Conservation (phyloP, 495 filamentous ascomycete genomes). For the Cenococcum geophilum region DNA sequence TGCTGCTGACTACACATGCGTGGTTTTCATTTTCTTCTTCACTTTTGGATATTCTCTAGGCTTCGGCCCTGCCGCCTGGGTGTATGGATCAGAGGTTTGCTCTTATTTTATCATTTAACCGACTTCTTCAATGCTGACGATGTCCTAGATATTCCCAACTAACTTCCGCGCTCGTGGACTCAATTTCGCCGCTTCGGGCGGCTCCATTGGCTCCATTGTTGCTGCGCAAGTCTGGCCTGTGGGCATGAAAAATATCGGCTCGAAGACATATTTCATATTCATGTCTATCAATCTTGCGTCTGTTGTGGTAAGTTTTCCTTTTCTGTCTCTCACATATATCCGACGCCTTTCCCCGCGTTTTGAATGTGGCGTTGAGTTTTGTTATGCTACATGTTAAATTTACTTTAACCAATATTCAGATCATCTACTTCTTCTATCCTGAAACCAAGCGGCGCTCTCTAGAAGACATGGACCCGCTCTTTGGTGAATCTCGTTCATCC, state of each 20-base stretch:
- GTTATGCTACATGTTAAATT: too few species aligned
- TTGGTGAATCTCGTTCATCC: conserved; percentile 2
- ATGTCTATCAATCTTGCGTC: conserved; percentile 49
- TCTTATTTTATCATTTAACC: background rate
- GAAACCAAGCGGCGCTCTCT: conserved; percentile 24
- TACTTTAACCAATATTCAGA: background rate
- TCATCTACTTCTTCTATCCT: conserved; percentile 18
- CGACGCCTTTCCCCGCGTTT: too few species aligned
- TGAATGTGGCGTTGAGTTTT: too few species aligned
- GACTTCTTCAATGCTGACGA: conserved; percentile 2
- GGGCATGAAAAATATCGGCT: conserved; percentile 47
- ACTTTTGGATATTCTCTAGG: conserved; percentile 52
- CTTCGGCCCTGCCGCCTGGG: conserved; percentile 53
- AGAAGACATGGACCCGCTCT: conserved; percentile 28
- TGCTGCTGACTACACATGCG: conserved; percentile 46
- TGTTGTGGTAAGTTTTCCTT: conserved; percentile 39
- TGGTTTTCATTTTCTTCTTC: conserved; percentile 54
- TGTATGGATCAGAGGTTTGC: conserved; percentile 51
- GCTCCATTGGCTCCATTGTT: conserved; percentile 47
- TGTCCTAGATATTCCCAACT: conserved; percentile 47
- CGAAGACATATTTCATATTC: conserved; percentile 56
- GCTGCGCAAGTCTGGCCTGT: conserved; percentile 50
- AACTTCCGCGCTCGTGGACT: conserved; percentile 47
- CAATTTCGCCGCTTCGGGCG: conserved; percentile 47
- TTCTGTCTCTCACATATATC: too few species aligned